A percentile compares a stretch with the other conserved stretches of the same genome.
These are phyloP conservation scores for Panicum virgatum DNA, from an alignment of 202 grass and related monocot species.

Conservation along the genomic window DNA sequence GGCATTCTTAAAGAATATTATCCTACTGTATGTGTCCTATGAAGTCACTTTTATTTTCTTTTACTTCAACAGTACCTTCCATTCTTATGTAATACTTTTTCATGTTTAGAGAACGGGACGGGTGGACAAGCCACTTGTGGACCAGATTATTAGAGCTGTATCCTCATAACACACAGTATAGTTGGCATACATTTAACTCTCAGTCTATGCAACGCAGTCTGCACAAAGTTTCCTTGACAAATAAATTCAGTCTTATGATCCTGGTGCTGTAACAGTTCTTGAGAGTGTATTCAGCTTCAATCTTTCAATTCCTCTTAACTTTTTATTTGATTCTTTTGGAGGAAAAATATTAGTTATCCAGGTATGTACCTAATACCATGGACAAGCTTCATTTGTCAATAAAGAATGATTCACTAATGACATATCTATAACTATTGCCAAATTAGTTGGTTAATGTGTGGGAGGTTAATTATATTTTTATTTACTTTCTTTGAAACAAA, in stretches of 20 bases:
- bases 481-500: conserved; percentile 39
- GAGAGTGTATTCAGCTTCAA: conserved; percentile 82
- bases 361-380: conserved; percentile 47
- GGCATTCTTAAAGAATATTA: conserved; percentile 82
- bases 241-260: conserved; percentile 85
- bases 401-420: not conserved
- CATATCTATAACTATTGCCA: conserved; percentile 33
- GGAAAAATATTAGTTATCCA: conserved; percentile 79
- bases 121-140: conserved; percentile 67
- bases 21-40: conserved; percentile 60
- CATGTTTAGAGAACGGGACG: conserved; percentile 74
- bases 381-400: conserved; percentile 1
- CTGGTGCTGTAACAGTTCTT: conserved; percentile 71
- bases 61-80: conserved; percentile 5
- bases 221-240: conserved; percentile 57
- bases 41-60: conserved; percentile 23
- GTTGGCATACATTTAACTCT: conserved; percentile 40
- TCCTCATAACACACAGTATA: conserved; percentile 49
- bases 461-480: conserved; percentile 33
- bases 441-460: conserved; percentile 24
- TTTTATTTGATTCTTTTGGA: conserved; percentile 83
- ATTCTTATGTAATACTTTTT: conserved; percentile 38
- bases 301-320: conserved; percentile 93
- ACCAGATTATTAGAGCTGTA: conserved; percentile 90
- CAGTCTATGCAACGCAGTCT: not conserved